A percentile compares a stretch with the other conserved stretches of the same genome.
Conservation (phyloP, 176 grass and related monocot species). For the Carex parvula region DNA sequence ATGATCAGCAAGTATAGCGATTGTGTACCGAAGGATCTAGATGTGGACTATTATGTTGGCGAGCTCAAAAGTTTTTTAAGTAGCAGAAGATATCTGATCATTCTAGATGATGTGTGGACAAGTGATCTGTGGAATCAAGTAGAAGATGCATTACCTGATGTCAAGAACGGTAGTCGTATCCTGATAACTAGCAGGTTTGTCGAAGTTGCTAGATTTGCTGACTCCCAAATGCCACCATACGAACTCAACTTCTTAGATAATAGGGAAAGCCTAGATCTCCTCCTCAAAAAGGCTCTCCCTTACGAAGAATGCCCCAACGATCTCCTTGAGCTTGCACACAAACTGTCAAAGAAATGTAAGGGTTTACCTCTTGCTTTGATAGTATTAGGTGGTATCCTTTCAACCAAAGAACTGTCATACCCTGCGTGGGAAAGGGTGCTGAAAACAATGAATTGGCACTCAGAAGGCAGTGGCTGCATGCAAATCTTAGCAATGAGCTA, state of each 20-base stretch:
- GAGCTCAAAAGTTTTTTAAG: not conserved
- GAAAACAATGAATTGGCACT: not conserved
- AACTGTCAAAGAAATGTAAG: not conserved
- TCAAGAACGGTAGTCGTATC: not conserved
- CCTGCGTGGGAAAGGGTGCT: not conserved
- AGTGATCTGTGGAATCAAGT: not conserved
- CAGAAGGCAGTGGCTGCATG: not conserved
- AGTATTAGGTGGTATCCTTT: not conserved
- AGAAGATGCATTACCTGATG: not conserved
- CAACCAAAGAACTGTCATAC: not conserved
- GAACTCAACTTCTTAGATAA: not conserved
- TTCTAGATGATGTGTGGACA: not conserved
- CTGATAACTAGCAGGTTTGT: not conserved
- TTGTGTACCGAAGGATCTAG: not conserved
- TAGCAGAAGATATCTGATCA: not conserved
- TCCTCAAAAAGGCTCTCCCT: slow-evolving; percentile 2
- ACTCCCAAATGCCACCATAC: not conserved
- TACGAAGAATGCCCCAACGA: not conserved
- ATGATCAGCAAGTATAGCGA: not conserved
- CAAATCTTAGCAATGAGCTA: too few relatives aligned
- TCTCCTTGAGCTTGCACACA: not conserved
- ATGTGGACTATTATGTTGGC: not conserved
- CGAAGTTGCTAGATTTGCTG: not conserved
- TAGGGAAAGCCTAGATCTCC: not conserved
- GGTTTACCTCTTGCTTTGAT: not conserved